Base-by-base conservation (phyloP, 768 basidiomycete species). In the Suillus bovinus region DNA sequence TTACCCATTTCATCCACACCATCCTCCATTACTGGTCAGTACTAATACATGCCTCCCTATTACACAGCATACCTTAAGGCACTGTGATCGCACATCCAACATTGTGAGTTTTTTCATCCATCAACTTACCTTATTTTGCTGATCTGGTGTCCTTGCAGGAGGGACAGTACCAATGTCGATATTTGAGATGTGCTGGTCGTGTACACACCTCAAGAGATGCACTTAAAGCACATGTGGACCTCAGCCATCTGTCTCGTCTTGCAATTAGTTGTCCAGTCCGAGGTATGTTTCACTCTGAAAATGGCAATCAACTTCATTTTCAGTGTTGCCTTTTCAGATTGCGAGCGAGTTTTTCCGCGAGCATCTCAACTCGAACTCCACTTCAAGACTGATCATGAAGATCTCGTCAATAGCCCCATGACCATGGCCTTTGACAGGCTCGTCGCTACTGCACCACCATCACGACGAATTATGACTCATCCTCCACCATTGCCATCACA, bases 211-310 rank as follows among this genome's bases (percentile, higher is more conserved):
- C 74, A 3, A 42, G 38, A 22, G 34, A 29, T 3, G 67, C 63
- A n/a, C 20, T 74, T 38, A 71, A 66, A 46, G 63, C 58, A 2
- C 73, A 74, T 38, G 60, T 76, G 1, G 70, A 76, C 24, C 67
- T 76, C 22, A 74, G 73, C 31, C 73, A 74, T 44, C 9, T 74
- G 33, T 74, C 73, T 20, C 67, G 73, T 31, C 61, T 74, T 5
- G 44, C 68, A n/a, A n/a, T 74, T 11, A 46, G 38, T 24, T 74
- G 73, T 60, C 74, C 71, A 0, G 63, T 64, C 2, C 63, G 58
- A n/a, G 69, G 73, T 74, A 64, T 2, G 71, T 67, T 42, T 16
- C 24, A 14, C 20, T 38, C 14, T 2, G 17, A 8, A 20, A 9
- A 7, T 58, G 6, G 22, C n/a, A 53, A 24, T 47, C 24, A 20